Evolutionary conservation across 2,329 filamentous ascomycete species (phyloP).

Genomic region (Tolypocladium cylindrosporum): DNA sequence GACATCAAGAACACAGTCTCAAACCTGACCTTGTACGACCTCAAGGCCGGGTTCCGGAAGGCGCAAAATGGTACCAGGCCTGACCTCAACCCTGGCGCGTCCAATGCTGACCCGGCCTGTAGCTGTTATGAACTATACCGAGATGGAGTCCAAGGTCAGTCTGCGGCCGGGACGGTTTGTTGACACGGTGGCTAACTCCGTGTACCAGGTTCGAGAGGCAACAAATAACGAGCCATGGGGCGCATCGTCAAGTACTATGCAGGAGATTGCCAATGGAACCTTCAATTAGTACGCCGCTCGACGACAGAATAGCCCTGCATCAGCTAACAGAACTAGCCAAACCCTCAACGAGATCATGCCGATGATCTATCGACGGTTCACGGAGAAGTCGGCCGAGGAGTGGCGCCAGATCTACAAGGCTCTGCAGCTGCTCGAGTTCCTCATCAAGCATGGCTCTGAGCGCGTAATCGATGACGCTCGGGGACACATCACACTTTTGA

Average conservation of each 20-base stretch:
- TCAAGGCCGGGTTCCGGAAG: constrained; percentile 91
- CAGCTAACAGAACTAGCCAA: constrained; percentile 49
- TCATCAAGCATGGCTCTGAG: constrained; percentile 97
- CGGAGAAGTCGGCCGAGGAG: constrained; percentile 94
- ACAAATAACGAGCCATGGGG: constrained; percentile 99
- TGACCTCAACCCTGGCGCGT: constrained; percentile 1
- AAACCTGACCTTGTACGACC: constrained; percentile 87
- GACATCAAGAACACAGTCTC: constrained; percentile 77
- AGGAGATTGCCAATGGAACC: constrained; percentile 95
- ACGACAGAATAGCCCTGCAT: constrained; percentile 5
- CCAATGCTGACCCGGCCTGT: constrained; percentile 16
- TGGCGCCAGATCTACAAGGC: constrained; percentile 99
- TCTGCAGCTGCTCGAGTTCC: constrained; percentile 89
- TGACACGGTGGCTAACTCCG: constrained; percentile 4
- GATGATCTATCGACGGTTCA: constrained; percentile 99
- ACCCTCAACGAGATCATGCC: constrained; percentile 99
- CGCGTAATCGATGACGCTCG: constrained; percentile 94
- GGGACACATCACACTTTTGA: constrained; percentile 86
- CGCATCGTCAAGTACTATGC: constrained; percentile 74
- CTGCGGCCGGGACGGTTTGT: constrained; percentile 3
- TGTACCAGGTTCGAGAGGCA: constrained; percentile 74
- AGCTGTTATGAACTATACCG: constrained; percentile 98
- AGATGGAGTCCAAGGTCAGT: constrained; percentile 67
- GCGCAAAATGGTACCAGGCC: constrained; percentile 75
- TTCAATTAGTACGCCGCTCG: constrained; percentile 76